Evolutionary conservation across 176 grass and related monocot genomes (phyloP).

Genomic region (Alloteropsis semialata): DNA sequence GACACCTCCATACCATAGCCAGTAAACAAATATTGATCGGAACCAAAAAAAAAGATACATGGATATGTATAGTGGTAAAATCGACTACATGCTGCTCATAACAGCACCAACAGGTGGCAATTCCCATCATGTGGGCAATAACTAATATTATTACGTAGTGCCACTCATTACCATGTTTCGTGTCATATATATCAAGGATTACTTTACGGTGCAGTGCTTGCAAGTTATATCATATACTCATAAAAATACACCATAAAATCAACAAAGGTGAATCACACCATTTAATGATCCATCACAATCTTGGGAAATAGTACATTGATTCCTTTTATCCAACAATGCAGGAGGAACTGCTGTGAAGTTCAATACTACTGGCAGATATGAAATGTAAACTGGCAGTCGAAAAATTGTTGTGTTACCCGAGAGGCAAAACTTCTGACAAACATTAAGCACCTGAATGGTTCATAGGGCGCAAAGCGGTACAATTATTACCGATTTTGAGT

Average conservation of each 20-base stretch:
- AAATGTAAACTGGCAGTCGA: conserved; percentile 11
- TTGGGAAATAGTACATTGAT: conserved; percentile 26
- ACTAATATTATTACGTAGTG: background rate
- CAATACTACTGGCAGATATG: conserved; percentile 2
- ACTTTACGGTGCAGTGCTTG: background rate
- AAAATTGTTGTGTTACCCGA: conserved; percentile 14
- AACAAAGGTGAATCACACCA: background rate
- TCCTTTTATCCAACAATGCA: conserved; percentile 7
- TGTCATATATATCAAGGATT: background rate
- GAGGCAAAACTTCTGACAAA: conserved; percentile 39
- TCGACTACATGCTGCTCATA: background rate
- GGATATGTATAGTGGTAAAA: background rate
- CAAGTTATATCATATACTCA: background rate
- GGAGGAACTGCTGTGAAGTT: background rate
- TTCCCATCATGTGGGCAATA: background rate
- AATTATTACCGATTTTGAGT: conserved; percentile 32
- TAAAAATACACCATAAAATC: background rate
- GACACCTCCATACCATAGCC: background rate
- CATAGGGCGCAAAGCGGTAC: background rate
- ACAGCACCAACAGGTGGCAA: background rate
- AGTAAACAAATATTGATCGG: background rate
- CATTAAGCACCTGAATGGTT: conserved; percentile 26
- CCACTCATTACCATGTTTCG: background rate
- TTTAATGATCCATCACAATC: background rate
- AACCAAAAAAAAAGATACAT: background rate